Base-by-base conservation (phyloP, 345 rosid genomes). In the Ceriops decandra region DNA sequence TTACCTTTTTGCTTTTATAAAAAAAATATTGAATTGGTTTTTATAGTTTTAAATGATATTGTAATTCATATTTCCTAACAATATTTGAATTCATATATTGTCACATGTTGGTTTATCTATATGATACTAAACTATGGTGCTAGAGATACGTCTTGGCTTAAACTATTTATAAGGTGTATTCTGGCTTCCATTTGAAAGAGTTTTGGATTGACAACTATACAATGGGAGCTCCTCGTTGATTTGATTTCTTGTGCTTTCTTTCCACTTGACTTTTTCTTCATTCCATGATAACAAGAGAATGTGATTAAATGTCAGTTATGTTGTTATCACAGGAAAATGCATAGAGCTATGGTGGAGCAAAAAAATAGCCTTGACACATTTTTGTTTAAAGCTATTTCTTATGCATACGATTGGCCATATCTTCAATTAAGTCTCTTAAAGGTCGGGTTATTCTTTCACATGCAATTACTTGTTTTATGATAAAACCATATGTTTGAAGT, bases 381-480 rank as follows among this genome's bases (percentile, higher is more conserved):
- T 69, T 84, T 93, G 59, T 67, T 90, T 52, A 84, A 81, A 82
- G 89, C 96, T 70, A 88, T 93, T n/a, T 85, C 71, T 73, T 72
- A 69, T 72, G 93, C 90, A n/a, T 87, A 90, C 73, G 96, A 96
- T 52, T 88, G 88, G 92, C 84, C 88, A 21, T 93, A 90, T 76
- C 70, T 90, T 72, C 72, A 85, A 62, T 87, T 93, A 36, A 97
- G 97, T 75, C 57, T 93, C 52, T 60, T 93, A 49, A 93, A 90
- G 98, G 98, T 90, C 81, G 71, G 47, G 4, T 67, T 57, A 63
- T 24, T 57, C 26, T 22, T 57, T 31, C 30, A 4, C 2, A n/a
- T 30, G 20, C 3, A 30, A 47, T 30, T 21, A 27, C 46, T 15
- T 15, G 21, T 46, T 51, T 24, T 35, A 35, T 22, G 13, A 64